phyloP scores from a whole-genome alignment of 768 basidiomycete genomes.

The Amanita phalloides region DNA sequence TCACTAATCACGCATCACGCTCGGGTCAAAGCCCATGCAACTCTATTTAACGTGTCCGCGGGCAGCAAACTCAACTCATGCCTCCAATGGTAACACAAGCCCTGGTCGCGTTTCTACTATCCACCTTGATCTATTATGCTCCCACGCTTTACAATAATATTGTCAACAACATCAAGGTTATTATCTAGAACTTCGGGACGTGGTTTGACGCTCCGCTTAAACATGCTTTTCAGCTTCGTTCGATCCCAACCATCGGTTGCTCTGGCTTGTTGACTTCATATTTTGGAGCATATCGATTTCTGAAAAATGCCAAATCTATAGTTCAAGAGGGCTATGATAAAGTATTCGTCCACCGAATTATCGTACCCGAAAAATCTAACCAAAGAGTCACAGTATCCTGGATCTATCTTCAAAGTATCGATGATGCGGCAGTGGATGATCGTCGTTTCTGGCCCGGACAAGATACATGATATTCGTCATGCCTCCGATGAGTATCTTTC shows the following conservation, averaged over 20 bases:
- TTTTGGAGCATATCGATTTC: constrained; percentile 7
- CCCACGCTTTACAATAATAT: too few species aligned
- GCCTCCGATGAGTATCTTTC: constrained; percentile 36
- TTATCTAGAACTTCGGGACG: too few species aligned
- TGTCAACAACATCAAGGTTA: too few species aligned
- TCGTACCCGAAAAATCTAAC: background rate
- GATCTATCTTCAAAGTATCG: constrained; percentile 30
- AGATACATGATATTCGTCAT: constrained; percentile 34
- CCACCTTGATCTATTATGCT: too few species aligned
- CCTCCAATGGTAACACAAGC: too few species aligned
- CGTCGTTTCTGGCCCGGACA: constrained; percentile 24
- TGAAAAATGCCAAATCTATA: constrained; percentile 14
- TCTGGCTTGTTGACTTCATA: background rate
- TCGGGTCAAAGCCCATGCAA: too few species aligned
- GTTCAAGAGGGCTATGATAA: constrained; percentile 22
- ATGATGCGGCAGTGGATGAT: constrained; percentile 34
- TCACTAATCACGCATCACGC: too few species aligned
- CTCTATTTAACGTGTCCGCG: too few species aligned
- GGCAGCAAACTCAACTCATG: too few species aligned
- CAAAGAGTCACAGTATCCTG: constrained; percentile 11
- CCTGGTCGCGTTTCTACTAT: too few species aligned
- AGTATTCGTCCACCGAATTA: constrained; percentile 8
- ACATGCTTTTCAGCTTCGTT: background rate
- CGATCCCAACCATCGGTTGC: background rate
- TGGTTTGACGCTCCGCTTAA: too few species aligned